Evolutionary conservation across 139 green algal genomes (phyloP).

Genomic region (Coccomyxa sp.): DNA sequence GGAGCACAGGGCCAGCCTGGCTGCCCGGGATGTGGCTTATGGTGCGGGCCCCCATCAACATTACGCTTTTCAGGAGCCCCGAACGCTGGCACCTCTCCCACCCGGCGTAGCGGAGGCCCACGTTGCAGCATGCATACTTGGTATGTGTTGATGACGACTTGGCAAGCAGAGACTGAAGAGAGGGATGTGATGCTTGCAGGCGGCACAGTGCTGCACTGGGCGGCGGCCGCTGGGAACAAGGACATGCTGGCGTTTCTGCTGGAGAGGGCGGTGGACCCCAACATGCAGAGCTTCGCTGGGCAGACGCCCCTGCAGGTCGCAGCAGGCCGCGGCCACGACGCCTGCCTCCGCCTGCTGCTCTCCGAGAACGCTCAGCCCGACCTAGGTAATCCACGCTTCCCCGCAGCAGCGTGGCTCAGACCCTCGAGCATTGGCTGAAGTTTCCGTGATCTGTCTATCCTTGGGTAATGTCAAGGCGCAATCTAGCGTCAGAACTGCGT

Average conservation of each 20-base stretch:
- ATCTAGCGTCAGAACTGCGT: too few species aligned
- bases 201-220: conserved; percentile 2
- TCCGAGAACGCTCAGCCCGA: neutral
- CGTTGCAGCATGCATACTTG: too few species aligned
- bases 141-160: too few species aligned
- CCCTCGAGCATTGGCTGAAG: too few species aligned
- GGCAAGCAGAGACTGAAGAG: too few species aligned
- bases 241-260: neutral
- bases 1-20: neutral
- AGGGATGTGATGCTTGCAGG: neutral
- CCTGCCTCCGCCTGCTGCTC: neutral
- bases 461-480: too few species aligned
- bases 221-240: neutral
- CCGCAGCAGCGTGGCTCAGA: too few species aligned
- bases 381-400: too few species aligned
- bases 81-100: neutral
- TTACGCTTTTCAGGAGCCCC: neutral
- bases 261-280: neutral
- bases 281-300: neutral
- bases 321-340: neutral
- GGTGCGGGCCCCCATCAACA: neutral
- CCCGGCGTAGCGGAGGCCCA: too few species aligned
- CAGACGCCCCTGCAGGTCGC: neutral
- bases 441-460: too few species aligned
- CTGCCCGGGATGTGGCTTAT: neutral